A percentile compares a stretch with the other conserved stretches of the same genome.
These are phyloP conservation scores for Syncephalastrum racemosum DNA, from an alignment of 371 early-diverging fungal genomes.

Conservation along the genomic window DNA sequence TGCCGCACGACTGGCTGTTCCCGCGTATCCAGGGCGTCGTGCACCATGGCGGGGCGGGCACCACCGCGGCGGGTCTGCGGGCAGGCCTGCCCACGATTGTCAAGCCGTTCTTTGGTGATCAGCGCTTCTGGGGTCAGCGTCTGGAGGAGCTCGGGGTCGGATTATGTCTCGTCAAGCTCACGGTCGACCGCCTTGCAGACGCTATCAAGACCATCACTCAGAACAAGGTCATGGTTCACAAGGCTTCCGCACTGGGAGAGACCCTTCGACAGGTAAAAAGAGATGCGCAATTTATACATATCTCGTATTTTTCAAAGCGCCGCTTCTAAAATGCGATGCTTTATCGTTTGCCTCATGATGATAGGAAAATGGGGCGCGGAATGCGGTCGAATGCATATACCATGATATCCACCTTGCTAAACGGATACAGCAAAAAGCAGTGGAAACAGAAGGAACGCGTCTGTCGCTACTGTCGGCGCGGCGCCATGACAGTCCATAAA, in stretches of 20 bases:
- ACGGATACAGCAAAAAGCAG: conserved; percentile 17
- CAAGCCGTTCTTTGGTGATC: conserved; percentile 86
- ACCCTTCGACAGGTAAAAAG: conserved; percentile 46
- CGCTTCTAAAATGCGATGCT: too few species aligned
- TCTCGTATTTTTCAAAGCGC: too few species aligned
- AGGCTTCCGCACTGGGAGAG: conserved; percentile 56
- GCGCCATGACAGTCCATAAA: neutral
- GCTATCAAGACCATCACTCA: conserved; percentile 60
- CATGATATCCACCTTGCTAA: conserved; percentile 56
- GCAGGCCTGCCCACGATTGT: conserved; percentile 76
- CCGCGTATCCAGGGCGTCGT: conserved; percentile 72
- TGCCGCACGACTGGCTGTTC: conserved; percentile 90
- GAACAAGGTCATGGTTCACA: conserved; percentile 59
- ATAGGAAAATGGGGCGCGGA: conserved; percentile 64
- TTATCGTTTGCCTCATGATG: neutral
- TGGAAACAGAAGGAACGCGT: neutral
- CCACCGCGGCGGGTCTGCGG: conserved; percentile 77
- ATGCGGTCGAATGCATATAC: conserved; percentile 62
- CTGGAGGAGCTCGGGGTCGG: conserved; percentile 68
- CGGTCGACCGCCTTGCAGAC: conserved; percentile 45
- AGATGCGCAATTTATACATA: neutral
- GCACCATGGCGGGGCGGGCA: conserved; percentile 90
- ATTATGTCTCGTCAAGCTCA: conserved; percentile 57
- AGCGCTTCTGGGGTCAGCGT: conserved; percentile 78
- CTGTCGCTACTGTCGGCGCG: conserved; percentile 1